A percentile compares a stretch with the other conserved stretches of the same genome.
These are phyloP conservation scores for Colletotrichum agaves DNA, from an alignment of 2,329 filamentous ascomycete species.

Conservation along the genomic window DNA sequence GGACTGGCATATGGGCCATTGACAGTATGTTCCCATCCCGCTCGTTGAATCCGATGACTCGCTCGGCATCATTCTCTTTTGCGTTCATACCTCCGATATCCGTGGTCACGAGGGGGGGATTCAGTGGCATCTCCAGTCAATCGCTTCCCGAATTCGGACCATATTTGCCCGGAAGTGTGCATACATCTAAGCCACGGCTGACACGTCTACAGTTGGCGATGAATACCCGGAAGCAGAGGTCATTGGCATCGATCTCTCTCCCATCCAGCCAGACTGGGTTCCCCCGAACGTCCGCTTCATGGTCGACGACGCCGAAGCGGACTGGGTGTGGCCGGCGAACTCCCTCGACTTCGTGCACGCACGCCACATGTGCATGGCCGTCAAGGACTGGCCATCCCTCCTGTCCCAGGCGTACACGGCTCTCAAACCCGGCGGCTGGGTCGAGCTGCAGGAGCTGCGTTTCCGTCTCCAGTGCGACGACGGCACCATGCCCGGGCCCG, in stretches of 20 bases:
- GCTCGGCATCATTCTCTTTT: background rate
- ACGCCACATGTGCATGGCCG: constrained; percentile 53
- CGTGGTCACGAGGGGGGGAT: constrained; percentile 1
- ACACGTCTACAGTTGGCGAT: constrained; percentile 46
- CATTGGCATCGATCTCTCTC: constrained; percentile 52
- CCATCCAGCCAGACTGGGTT: constrained; percentile 52
- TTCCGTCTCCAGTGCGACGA: constrained; percentile 52
- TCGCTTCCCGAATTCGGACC: background rate
- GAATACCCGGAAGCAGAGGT: constrained; percentile 51
- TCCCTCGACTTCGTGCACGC: constrained; percentile 45
- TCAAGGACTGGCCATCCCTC: constrained; percentile 45
- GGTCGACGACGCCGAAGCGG: constrained; percentile 48
- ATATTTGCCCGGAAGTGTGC: background rate
- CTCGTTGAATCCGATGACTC: too few relatives aligned
- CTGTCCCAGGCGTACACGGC: constrained; percentile 46
- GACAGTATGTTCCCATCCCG: constrained; percentile 44
- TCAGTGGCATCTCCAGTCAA: background rate
- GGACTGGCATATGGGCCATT: constrained; percentile 57
- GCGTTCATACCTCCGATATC: background rate
- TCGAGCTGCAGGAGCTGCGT: constrained; percentile 58
- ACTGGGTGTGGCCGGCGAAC: constrained; percentile 42
- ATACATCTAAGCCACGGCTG: background rate
- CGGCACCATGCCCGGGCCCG: constrained; percentile 50
- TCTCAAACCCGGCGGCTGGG: constrained; percentile 56
- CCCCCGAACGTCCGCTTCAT: constrained; percentile 53